Conservation (phyloP, 2,329 filamentous ascomycete species). For the Chalara sp. region DNA sequence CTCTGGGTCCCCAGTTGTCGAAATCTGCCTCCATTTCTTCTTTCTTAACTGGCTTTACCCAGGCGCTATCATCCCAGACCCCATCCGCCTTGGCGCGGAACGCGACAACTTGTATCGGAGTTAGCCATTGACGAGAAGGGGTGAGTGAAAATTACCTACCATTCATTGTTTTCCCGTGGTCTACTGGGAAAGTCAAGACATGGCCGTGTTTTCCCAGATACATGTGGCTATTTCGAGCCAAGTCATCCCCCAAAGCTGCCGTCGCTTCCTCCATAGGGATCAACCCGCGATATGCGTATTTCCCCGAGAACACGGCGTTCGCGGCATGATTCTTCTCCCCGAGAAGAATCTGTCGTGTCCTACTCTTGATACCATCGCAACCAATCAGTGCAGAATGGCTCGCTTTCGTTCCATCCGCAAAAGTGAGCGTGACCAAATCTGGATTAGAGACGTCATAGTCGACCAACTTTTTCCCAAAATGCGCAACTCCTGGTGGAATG, state of each 20-base stretch:
- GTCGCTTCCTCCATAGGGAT: constrained; percentile 50
- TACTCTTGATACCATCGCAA: constrained; percentile 58
- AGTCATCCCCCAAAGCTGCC: constrained; percentile 39
- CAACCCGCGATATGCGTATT: constrained; percentile 56
- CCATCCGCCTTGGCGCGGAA: constrained; percentile 17
- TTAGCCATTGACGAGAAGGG: too few relatives aligned
- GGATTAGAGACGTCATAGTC: constrained; percentile 23
- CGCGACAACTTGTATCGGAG: constrained; percentile 21
- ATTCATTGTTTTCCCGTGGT: constrained; percentile 48
- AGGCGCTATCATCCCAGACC: constrained; percentile 27
- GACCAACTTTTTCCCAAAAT: constrained; percentile 29
- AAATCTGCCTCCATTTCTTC: constrained; percentile 30
- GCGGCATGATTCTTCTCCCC: constrained; percentile 28
- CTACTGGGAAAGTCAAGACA: constrained; percentile 51
- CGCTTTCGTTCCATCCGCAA: constrained; percentile 38
- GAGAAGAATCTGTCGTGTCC: constrained; percentile 44
- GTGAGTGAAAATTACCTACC: too few relatives aligned
- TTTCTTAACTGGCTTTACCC: constrained; percentile 29
- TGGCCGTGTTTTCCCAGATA: constrained; percentile 46
- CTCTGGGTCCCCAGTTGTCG: constrained; percentile 25
- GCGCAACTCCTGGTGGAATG: constrained; percentile 30
- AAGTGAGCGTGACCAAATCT: constrained; percentile 27
- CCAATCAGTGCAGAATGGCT: constrained; percentile 38
- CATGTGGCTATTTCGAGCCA: constrained; percentile 42
- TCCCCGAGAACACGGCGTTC: constrained; percentile 40